phyloP scores from a whole-genome alignment of 139 green algal species.

The Edaphochlamys debaryana region DNA sequence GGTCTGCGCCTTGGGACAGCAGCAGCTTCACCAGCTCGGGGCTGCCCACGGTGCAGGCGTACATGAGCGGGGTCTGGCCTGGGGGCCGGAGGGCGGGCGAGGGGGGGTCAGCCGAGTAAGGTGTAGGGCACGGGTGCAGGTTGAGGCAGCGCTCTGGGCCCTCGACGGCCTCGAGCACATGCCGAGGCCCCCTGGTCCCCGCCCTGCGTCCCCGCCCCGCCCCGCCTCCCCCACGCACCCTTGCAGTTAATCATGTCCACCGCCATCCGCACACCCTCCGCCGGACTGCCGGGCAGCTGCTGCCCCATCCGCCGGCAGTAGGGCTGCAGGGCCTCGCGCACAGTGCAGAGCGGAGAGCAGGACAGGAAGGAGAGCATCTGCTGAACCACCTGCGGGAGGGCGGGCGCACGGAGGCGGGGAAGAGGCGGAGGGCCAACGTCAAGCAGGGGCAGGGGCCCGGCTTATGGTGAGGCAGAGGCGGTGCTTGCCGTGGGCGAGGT shows the following conservation, averaged over 20 bases:
- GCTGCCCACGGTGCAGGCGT: constrained; percentile 33
- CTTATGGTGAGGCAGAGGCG: no score
- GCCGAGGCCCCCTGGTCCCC: no score
- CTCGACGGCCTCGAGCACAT: no score
- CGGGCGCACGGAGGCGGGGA: no score
- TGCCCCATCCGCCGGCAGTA: neutral
- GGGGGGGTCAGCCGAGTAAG: neutral
- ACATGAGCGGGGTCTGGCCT: constrained; percentile 58
- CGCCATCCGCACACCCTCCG: constrained; percentile 3
- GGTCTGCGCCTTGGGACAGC: constrained; percentile 50
- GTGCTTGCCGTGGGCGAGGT: no score
- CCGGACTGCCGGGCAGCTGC: neutral
- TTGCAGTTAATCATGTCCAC: constrained; percentile 16
- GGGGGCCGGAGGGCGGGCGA: neutral
- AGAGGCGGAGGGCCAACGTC: no score
- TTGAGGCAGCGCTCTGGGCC: neutral
- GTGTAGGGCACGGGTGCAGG: no score
- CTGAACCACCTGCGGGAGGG: constrained; percentile 15
- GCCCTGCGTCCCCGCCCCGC: neutral
- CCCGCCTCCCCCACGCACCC: no score
- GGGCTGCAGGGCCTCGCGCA: neutral
- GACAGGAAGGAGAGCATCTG: constrained; percentile 10
- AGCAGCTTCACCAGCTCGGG: constrained; percentile 37
- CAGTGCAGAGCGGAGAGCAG: neutral
- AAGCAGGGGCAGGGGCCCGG: no score